Conservation (phyloP, 1,139 yeast genomes). For the Pichia sp. region DNA sequence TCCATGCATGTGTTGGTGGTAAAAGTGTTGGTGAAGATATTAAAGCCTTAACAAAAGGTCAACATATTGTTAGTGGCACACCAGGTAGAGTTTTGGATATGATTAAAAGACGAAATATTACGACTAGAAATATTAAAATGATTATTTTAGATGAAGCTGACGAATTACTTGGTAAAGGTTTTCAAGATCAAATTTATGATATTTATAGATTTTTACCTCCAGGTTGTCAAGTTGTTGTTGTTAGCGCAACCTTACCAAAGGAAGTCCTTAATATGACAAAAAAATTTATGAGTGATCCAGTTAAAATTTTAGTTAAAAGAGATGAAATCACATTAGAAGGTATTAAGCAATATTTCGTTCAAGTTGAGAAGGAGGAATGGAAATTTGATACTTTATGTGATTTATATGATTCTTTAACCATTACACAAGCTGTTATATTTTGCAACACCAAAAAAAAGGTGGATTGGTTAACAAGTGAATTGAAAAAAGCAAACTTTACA, state of each 20-base stretch:
- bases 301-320: constrained; percentile 80
- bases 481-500: constrained; percentile 75
- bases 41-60: constrained; percentile 65
- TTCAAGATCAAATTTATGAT: constrained; percentile 87
- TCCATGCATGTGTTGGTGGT: constrained; percentile 94
- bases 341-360: constrained; percentile 77
- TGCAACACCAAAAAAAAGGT: constrained; percentile 91
- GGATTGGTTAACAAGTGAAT: constrained; percentile 79
- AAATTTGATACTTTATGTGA: constrained; percentile 93
- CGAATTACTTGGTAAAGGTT: constrained; percentile 83
- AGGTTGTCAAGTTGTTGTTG: constrained; percentile 84
- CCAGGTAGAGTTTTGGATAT: constrained; percentile 92
- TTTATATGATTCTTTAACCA: constrained; percentile 85
- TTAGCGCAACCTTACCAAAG: constrained; percentile 83
- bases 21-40: constrained; percentile 77
- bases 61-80: constrained; percentile 92
- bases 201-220: constrained; percentile 76
- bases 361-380: constrained; percentile 91
- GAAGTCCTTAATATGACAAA: constrained; percentile 83
- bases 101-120: constrained; percentile 67
- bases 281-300: constrained; percentile 87
- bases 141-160: constrained; percentile 92
- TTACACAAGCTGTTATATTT: constrained; percentile 93
- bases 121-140: constrained; percentile 70
- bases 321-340: constrained; percentile 89